Base-by-base conservation (phyloP, 1,139 yeast genomes). In the Hemisphaericaspora xylanilytica region DNA sequence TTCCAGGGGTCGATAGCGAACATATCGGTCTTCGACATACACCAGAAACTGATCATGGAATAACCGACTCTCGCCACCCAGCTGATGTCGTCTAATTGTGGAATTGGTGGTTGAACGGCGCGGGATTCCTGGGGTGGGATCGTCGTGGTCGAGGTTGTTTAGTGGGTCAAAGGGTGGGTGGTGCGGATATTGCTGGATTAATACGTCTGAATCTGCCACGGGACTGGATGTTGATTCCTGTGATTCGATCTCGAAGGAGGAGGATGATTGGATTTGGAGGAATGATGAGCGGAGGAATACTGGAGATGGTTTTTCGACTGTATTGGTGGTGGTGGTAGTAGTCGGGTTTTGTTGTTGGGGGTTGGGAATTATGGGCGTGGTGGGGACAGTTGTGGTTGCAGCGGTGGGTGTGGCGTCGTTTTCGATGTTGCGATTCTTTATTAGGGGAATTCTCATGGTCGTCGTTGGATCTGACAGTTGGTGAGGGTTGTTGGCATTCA, bases 1-100 rank as follows among this genome's bases (percentile, higher is more conserved):
- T 7, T 61, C 65, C 4, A 71, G 63, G 2, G 82, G 78, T 40
- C 74, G 64, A 77, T 81, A 80, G 33, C 81, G 58, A 1, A 73
- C 55, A 37, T 79, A 50, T 32, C 76, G 58, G 14, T 74, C 77
- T 47, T 79, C 84, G 75, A 78, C 70, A 34, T 59, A 61, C 10
- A 65, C 67, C 22, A 63, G 58, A 20, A 75, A 58, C 33, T 57
- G 50, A 47, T 67, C 69, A 14, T 46, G 51, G 21, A 55, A 48
- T 10, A 49, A 40, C 30, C 51, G 44, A 22, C 31, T 14, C 9
- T 30, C 26, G n/a, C 28, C 26, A 12, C n/a, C n/a, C n/a, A n/a
- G n/a, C n/a, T n/a, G n/a, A n/a, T n/a, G n/a, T n/a, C n/a, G n/a
- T n/a, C n/a, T n/a, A n/a, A n/a, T n/a, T n/a, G n/a, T n/a, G n/a